Percentiles rank a stretch among this genome's conserved stretches.
Conservation (phyloP, 805 yeast genomes). For the baker's yeast (Saccharomyces cerevisiae) region DNA sequence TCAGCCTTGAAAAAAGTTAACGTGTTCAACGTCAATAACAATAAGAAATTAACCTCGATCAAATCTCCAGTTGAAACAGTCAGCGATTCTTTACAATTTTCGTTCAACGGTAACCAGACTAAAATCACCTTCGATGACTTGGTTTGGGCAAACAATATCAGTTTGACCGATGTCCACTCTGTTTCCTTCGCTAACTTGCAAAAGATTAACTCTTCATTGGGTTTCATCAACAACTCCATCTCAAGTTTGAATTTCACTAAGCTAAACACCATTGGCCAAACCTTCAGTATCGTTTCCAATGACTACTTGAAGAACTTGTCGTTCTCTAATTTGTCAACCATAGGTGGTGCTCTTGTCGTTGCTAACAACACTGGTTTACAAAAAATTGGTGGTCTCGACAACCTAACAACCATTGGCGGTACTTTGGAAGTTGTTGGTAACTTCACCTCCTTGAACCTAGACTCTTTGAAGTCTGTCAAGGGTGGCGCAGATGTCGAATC, state of each 20-base stretch:
- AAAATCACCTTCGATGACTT: slow-evolving; percentile 62
- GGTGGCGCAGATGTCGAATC: slow-evolving; percentile 89
- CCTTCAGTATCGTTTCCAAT: slow-evolving; percentile 70
- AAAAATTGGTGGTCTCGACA: slow-evolving; percentile 63
- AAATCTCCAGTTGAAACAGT: slow-evolving; percentile 68
- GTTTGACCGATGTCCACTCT: slow-evolving; percentile 72
- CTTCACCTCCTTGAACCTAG: slow-evolving; percentile 72
- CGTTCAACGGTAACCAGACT: slow-evolving; percentile 77
- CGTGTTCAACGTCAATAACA: slow-evolving; percentile 83
- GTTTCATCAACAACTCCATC: slow-evolving; percentile 67
- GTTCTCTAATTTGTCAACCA: slow-evolving; percentile 57
- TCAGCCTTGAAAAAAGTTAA: slow-evolving; percentile 36
- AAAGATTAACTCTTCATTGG: slow-evolving; percentile 70
- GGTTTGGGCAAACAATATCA: slow-evolving; percentile 79
- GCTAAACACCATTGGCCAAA: slow-evolving; percentile 65
- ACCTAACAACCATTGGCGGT: slow-evolving; percentile 73
- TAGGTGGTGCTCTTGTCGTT: slow-evolving; percentile 92
- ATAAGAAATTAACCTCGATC: slow-evolving; percentile 63
- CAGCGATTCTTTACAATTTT: slow-evolving; percentile 64
- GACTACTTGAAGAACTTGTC: slow-evolving; percentile 58
- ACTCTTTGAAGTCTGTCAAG: slow-evolving; percentile 63
- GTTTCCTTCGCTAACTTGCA: slow-evolving; percentile 62
- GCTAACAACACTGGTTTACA: slow-evolving; percentile 73
- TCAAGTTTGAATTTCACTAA: slow-evolving; percentile 45
- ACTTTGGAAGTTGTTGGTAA: slow-evolving; percentile 76